These are phyloP conservation scores for Cryptosporidium sp. DNA, from an alignment of 169 alveolate species.

Conservation along the genomic window DNA sequence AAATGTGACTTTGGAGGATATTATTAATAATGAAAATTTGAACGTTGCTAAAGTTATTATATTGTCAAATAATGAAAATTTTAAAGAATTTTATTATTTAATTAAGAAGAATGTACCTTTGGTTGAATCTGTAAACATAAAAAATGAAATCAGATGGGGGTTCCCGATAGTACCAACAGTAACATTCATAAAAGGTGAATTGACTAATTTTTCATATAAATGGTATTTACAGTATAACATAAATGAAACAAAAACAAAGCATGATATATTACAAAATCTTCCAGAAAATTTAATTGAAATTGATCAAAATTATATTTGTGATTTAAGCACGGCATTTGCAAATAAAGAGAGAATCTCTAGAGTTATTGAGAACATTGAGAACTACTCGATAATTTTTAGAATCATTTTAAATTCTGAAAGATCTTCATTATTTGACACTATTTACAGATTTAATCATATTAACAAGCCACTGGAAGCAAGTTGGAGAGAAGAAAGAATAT, in stretches of 20 bases:
- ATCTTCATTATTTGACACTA: constrained; percentile 22
- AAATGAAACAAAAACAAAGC: neutral
- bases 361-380: neutral
- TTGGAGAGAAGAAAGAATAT: constrained; percentile 49
- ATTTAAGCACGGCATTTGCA: neutral
- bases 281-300: constrained; percentile 25
- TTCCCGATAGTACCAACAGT: constrained; percentile 45
- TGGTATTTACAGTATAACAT: constrained; percentile 21
- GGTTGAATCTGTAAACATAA: constrained; percentile 19
- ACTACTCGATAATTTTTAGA: constrained; percentile 41
- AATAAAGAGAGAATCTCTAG: neutral
- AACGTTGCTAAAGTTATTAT: neutral
- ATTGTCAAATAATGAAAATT: neutral
- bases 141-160: constrained; percentile 58
- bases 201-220: constrained; percentile 4
- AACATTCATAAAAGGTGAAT: constrained; percentile 12
- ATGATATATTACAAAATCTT: neutral
- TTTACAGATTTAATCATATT: constrained; percentile 30
- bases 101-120: constrained; percentile 14
- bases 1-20: neutral
- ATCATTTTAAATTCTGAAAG: neutral
- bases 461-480: constrained; percentile 4
- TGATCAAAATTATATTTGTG: constrained; percentile 28
- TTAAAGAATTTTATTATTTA: neutral
- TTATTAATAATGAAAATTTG: neutral